Evolutionary conservation across 768 basidiomycete genomes (phyloP), one percentile per base, ranked within the genome.

Genomic region (Hydnomerulius pinastri): DNA sequence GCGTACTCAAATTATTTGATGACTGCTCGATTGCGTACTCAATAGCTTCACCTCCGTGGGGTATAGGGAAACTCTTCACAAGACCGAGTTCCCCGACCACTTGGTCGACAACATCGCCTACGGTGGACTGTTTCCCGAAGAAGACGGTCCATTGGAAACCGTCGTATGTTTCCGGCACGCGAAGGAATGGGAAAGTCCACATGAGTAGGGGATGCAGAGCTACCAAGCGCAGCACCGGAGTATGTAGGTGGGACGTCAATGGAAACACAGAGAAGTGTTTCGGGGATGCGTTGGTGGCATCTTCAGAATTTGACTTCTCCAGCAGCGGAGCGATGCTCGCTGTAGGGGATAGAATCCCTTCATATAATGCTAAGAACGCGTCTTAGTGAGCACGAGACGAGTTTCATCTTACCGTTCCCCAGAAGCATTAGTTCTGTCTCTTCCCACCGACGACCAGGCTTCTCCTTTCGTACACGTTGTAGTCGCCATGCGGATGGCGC

Each of bases 141-240:
- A 84, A 93, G 33, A 81, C 56, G 44, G 76, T 83, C 73, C 85
- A 83, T 55, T 72, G 59, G 59, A 85, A 90, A 2, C 77, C 85
- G 58, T 92, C 91, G 43, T 85, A 79, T 50, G 92, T 80, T 64
- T 90, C 86, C 2, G 89, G 89, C 13, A 92, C 80, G 38, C 87
- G 82, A 36, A 77, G 65, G 66, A 90, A 87, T 0, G 73, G 61
- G 32, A 88, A 60, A 2, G 71, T 67, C 18, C 86, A 36, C 0
- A 75, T 74, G n/a, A 89, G 74, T 13, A 73, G 66, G 4, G 83
- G 77, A 57, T 92, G 80, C 2, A 85, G 73, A 5, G 87, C 87
- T 2, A 92, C 83, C 36, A 94, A 73, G 1, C 90, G 85, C 33
- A 92, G 65, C 3, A 76, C 68, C 9, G 90, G 85, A 2, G 73